Evolutionary conservation across 768 basidiomycete genomes (phyloP).

Genomic region (Lyophyllum shimeji): DNA sequence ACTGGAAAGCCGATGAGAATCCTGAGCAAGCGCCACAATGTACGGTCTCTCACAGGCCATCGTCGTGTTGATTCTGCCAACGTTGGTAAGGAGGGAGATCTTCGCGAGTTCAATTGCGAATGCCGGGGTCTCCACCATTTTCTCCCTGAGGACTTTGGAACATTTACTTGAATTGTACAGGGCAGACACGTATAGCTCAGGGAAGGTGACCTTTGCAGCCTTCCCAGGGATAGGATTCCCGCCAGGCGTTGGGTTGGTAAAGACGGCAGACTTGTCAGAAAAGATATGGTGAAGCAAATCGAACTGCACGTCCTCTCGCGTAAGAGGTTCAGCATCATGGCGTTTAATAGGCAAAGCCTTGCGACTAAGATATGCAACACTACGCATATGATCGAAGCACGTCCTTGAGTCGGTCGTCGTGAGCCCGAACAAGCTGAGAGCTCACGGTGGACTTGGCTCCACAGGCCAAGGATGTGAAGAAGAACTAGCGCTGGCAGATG

Average conservation of each 20-base stretch:
- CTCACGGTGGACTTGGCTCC: slow-evolving; percentile 57
- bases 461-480: slow-evolving; percentile 40
- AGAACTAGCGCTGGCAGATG: slow-evolving; percentile 31
- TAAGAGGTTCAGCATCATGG: slow-evolving; percentile 79
- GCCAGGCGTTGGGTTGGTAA: slow-evolving; percentile 63
- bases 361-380: slow-evolving; percentile 61
- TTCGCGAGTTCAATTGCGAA: slow-evolving; percentile 82
- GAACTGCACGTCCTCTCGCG: slow-evolving; percentile 83
- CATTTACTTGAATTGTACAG: slow-evolving; percentile 80
- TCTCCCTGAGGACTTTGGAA: slow-evolving; percentile 85
- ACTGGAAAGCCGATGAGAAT: slow-evolving; percentile 43
- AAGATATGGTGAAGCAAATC: slow-evolving; percentile 84
- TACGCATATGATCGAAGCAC: slow-evolving; percentile 23
- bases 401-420: neutral
- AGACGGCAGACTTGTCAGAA: slow-evolving; percentile 62
- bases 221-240: slow-evolving; percentile 43
- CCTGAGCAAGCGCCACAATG: neutral
- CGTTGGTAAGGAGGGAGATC: slow-evolving; percentile 83
- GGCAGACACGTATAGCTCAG: slow-evolving; percentile 81
- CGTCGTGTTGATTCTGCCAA: slow-evolving; percentile 90
- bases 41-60: slow-evolving; percentile 67
- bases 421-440: slow-evolving; percentile 13
- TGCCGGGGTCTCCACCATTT: slow-evolving; percentile 79
- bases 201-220: slow-evolving; percentile 64
- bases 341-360: slow-evolving; percentile 81